Evolutionary conservation across 768 basidiomycete species (phyloP).

Genomic region (Kwoniella newhampshirensis): DNA sequence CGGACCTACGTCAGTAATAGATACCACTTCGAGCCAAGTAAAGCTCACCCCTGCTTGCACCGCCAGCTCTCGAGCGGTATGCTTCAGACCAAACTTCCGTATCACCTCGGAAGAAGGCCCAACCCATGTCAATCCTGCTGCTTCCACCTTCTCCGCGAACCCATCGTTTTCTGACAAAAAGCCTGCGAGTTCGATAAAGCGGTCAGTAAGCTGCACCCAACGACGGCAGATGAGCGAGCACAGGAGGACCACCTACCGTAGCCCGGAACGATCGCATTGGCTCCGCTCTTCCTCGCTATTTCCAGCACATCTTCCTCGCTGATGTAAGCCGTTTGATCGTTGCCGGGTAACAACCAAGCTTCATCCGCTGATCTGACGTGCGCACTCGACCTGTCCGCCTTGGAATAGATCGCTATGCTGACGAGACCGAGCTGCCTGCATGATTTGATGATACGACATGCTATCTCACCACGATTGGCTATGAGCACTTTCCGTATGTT

Average conservation of each 20-base stretch:
- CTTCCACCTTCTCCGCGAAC: slow-evolving; percentile 59
- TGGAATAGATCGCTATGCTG: slow-evolving; percentile 64
- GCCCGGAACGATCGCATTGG: slow-evolving; percentile 43
- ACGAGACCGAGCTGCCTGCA: slow-evolving; percentile 60
- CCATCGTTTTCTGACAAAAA: slow-evolving; percentile 67
- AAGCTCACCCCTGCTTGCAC: slow-evolving; percentile 54
- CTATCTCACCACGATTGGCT: slow-evolving; percentile 73
- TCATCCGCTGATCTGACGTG: slow-evolving; percentile 64
- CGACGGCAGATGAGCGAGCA: background rate
- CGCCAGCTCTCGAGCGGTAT: slow-evolving; percentile 60
- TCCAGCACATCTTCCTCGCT: slow-evolving; percentile 31
- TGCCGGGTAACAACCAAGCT: slow-evolving; percentile 45
- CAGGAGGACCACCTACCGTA: slow-evolving; percentile 34
- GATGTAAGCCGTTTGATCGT: slow-evolving; percentile 31
- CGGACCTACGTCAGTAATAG: background rate
- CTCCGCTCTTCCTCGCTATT: slow-evolving; percentile 32
- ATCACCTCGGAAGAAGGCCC: slow-evolving; percentile 62
- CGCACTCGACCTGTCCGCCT: slow-evolving; percentile 62
- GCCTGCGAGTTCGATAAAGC: slow-evolving; percentile 49
- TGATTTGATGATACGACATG: slow-evolving; percentile 64
- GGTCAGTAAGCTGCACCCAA: background rate
- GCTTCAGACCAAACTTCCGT: slow-evolving; percentile 64
- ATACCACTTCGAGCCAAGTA: too few relatives aligned
- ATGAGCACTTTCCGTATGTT: slow-evolving; percentile 57
- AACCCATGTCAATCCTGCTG: slow-evolving; percentile 62